Evolutionary conservation across 208 protist genomes (phyloP).

Genomic region (Histomonas meleagridis): DNA sequence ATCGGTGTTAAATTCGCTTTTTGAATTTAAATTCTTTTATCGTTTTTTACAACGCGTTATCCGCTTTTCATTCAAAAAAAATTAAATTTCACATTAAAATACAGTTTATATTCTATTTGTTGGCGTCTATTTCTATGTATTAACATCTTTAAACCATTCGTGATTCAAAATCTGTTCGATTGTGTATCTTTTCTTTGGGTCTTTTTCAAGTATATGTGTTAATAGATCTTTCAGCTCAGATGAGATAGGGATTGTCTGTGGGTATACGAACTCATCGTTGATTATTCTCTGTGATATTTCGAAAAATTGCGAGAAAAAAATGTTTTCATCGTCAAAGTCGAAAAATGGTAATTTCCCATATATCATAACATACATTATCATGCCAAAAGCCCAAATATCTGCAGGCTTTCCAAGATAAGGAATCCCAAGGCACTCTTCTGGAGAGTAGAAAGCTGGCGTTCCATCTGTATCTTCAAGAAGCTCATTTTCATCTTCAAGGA

Average conservation of each 20-base stretch:
- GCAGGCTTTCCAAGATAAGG: background rate
- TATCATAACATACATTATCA: background rate
- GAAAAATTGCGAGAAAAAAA: conserved; percentile 8
- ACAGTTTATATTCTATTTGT: no score
- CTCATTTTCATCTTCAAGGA: background rate
- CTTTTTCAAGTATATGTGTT: conserved; percentile 2
- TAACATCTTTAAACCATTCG: conserved; percentile 1
- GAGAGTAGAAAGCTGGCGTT: background rate
- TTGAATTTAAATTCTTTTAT: no score
- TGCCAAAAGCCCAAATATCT: background rate
- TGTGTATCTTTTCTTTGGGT: background rate
- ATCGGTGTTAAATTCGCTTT: no score
- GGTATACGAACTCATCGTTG: background rate
- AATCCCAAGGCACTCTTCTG: background rate
- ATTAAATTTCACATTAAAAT: no score
- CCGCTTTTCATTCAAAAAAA: no score
- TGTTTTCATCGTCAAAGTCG: background rate
- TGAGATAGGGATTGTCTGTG: background rate
- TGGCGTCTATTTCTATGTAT: no score
- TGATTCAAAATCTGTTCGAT: background rate
- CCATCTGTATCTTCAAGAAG: background rate
- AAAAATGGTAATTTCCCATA: conserved; percentile 13
- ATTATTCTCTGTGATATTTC: background rate
- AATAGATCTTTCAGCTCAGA: background rate
- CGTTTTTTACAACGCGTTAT: no score